These are phyloP conservation scores for Geotrichum histeridarum DNA, from an alignment of 1,139 yeast genomes.

Conservation along the genomic window DNA sequence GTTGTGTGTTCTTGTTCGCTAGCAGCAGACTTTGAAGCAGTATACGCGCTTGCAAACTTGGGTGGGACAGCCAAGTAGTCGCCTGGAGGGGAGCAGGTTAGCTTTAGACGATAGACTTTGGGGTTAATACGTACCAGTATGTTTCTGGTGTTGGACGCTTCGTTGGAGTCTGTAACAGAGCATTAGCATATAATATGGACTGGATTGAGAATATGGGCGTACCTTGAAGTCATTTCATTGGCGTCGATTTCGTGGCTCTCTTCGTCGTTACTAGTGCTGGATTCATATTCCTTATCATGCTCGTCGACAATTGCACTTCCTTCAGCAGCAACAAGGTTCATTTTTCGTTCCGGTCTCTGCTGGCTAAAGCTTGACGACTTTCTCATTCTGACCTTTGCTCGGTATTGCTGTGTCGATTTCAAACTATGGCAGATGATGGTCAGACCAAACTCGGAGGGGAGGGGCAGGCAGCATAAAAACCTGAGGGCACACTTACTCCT, in stretches of 20 bases:
- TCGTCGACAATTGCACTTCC: slow-evolving; percentile 12
- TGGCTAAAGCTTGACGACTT: slow-evolving; percentile 11
- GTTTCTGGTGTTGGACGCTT: slow-evolving; percentile 4
- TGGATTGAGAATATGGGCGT: not conserved
- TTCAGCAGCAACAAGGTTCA: slow-evolving; percentile 12
- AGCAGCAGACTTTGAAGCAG: slow-evolving; percentile 10
- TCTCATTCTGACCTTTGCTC: not conserved
- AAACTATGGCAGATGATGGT: not conserved
- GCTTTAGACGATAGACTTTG: not conserved
- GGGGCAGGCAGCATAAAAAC: not conserved
- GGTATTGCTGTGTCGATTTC: not conserved
- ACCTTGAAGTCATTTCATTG: slow-evolving; percentile 17
- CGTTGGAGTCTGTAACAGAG: not conserved
- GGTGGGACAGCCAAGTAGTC: slow-evolving; percentile 12
- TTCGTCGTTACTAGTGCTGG: slow-evolving; percentile 10
- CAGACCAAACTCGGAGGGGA: not conserved
- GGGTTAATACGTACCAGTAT: not conserved
- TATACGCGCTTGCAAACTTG: slow-evolving; percentile 17
- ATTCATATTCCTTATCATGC: slow-evolving; percentile 4
- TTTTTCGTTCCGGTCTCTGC: slow-evolving; percentile 8
- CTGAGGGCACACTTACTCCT: slow-evolving; percentile 12
- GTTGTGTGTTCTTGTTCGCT: not conserved
- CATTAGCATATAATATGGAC: not conserved
- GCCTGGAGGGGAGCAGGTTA: not conserved
- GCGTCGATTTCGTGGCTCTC: slow-evolving; percentile 17